Conservation (phyloP, 306 rosid genomes). For the Quercus ilex region DNA sequence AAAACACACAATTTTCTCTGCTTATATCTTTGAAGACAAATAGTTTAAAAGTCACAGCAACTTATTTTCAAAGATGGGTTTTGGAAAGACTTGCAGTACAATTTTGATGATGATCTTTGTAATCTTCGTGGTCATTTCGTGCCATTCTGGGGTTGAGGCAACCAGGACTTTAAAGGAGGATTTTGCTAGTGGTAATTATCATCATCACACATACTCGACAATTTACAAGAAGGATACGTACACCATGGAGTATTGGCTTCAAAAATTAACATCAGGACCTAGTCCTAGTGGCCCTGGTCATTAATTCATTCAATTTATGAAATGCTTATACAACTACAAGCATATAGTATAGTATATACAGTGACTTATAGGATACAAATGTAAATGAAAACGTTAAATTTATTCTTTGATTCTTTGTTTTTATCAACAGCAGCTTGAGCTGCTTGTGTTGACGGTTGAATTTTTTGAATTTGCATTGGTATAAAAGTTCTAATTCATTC, state of each 20-base stretch:
- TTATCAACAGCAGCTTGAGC: too few relatives aligned
- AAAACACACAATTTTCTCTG: background rate
- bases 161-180: constrained; percentile 29
- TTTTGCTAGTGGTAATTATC: constrained; percentile 26
- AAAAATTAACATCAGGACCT: constrained; percentile 50
- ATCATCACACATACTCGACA: constrained; percentile 14
- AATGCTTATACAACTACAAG: background rate
- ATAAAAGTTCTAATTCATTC: too few relatives aligned
- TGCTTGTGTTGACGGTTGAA: too few relatives aligned
- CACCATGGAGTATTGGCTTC: constrained; percentile 39
- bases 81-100: background rate
- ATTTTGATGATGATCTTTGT: background rate
- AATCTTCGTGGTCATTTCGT: background rate
- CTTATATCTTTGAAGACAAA: background rate
- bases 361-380: background rate
- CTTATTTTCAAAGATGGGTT: background rate
- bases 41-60: background rate
- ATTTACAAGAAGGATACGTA: constrained; percentile 27
- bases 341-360: background rate
- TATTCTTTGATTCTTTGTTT: background rate
- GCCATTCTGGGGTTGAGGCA: constrained; percentile 24
- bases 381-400: background rate
- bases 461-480: too few relatives aligned
- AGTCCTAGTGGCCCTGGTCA: constrained; percentile 59
- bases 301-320: background rate